Evolutionary conservation across 441 rosid species (phyloP), one percentile per base, ranked within the genome.

Genomic region (Pelargonium citronellum): DNA sequence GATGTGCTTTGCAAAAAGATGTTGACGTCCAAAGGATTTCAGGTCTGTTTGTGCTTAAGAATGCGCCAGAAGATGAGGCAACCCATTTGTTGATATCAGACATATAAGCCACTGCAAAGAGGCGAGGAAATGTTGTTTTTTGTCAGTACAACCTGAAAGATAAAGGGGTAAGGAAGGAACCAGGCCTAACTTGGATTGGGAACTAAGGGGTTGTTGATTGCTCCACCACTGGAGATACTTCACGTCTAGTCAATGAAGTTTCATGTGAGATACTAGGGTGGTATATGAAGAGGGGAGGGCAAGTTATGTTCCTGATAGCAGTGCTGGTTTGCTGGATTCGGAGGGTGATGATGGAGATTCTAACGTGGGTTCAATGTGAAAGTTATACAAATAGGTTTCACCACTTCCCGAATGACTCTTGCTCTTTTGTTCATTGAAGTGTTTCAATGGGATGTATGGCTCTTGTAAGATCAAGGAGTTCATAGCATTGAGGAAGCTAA

Each of bases 181-280:
- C 90, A 0, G 99, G 99, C 55, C 65, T 95, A 73, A 95, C 97
- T 80, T 95, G 98, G 99, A 73, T 88, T 57, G 99, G 87, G 76
- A 81, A 76, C 83, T 83, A 87, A 73, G 93, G 97, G 2, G 70
- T 71, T 3, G 84, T 83, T 73, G 81, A 87, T 73, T 89, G 76
- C 85, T 95, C 91, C 79, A 74, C 84, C 17, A 95, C 81, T 2
- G 91, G 91, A 55, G 91, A 79, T 63, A 73, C 79, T 47, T 81
- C 83, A 57, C 97, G 91, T 79, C 84, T 87, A 0, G 91, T 87
- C 74, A 74, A 73, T 81, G 88, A 87, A 79, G 70, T 87, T 27
- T 83, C 87, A 7, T 82, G 73, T 69, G 94, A 89, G 77, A 89
- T 91, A 88, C 76, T 91, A 68, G 95, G 89, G 71, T 92, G 92